Conservation (phyloP, 1,284 basidiomycete genomes). For the Leccinum discolor region DNA sequence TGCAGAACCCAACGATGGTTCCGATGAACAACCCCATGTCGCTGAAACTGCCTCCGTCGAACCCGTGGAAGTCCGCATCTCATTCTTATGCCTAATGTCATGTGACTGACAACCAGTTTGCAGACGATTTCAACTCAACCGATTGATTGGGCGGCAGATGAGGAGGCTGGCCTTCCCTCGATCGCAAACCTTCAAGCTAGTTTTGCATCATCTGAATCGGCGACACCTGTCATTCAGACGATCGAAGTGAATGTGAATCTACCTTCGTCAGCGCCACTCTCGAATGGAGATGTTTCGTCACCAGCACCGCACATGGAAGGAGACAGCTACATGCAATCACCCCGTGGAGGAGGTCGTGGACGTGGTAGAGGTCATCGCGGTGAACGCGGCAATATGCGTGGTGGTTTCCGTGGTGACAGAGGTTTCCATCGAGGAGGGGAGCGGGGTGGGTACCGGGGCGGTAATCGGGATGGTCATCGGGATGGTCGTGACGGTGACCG, state of each 20-base stretch:
- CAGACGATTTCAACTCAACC: conserved; percentile 26
- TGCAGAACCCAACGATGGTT: conserved; percentile 21
- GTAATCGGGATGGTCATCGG: conserved; percentile 37
- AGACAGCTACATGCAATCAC: conserved; percentile 62
- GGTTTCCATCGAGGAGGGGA: conserved; percentile 39
- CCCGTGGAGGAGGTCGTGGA: conserved; percentile 39
- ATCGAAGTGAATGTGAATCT: conserved; percentile 36
- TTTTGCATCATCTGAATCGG: conserved; percentile 50
- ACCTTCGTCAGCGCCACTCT: conserved; percentile 26
- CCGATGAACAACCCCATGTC: conserved; percentile 31
- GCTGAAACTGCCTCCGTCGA: conserved; percentile 29
- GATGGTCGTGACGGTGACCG: background rate
- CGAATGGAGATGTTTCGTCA: conserved; percentile 30
- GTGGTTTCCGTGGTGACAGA: conserved; percentile 37
- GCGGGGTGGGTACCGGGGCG: conserved; percentile 37
- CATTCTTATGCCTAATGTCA: background rate
- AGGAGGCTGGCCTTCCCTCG: conserved; percentile 57
- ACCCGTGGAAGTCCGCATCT: conserved; percentile 23
- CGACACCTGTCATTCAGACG: conserved; percentile 48
- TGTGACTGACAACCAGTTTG: conserved; percentile 12
- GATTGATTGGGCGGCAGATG: conserved; percentile 61
- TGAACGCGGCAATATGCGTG: conserved; percentile 37
- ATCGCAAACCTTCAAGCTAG: conserved; percentile 57
- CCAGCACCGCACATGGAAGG: conserved; percentile 42
- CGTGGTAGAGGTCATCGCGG: conserved; percentile 44